phyloP scores from a whole-genome alignment of 345 rosid species.

The Viola odorata region DNA sequence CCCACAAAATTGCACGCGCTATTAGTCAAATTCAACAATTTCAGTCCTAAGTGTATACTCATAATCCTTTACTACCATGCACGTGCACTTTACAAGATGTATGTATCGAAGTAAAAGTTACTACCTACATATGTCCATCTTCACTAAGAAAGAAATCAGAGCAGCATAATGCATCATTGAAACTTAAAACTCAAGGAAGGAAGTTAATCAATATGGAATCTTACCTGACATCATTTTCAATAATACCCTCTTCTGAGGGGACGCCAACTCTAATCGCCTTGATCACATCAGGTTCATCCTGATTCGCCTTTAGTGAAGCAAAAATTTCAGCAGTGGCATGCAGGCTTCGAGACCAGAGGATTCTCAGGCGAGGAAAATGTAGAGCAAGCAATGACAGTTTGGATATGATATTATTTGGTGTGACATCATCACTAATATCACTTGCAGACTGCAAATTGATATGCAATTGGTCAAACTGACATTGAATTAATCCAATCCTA shows the following conservation, averaged over 20 bases:
- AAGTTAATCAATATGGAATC: not conserved
- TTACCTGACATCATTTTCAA: slow-evolving; percentile 88
- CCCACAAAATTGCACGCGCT: not conserved
- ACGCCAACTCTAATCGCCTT: slow-evolving; percentile 88
- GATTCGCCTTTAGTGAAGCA: slow-evolving; percentile 77
- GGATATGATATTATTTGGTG: slow-evolving; percentile 84
- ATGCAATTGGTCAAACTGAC: slow-evolving; percentile 9
- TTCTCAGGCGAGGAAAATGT: slow-evolving; percentile 86
- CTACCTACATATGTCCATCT: not conserved
- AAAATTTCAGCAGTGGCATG: slow-evolving; percentile 95
- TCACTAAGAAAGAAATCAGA: not conserved
- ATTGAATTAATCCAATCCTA: not conserved
- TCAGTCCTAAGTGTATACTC: too few relatives aligned
- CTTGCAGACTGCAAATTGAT: slow-evolving; percentile 63
- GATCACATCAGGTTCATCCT: slow-evolving; percentile 83
- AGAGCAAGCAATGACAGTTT: slow-evolving; percentile 85
- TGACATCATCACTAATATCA: slow-evolving; percentile 93
- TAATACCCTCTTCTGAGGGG: slow-evolving; percentile 85
- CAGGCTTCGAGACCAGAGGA: slow-evolving; percentile 94
- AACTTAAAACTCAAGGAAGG: not conserved
- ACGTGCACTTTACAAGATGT: not conserved
- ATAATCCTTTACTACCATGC: too few relatives aligned
- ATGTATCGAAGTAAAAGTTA: not conserved
- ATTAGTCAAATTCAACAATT: too few relatives aligned
- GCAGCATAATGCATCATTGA: not conserved